phyloP scores from a whole-genome alignment of 2,329 filamentous ascomycete species.

The Mycosphaerella sp. region DNA sequence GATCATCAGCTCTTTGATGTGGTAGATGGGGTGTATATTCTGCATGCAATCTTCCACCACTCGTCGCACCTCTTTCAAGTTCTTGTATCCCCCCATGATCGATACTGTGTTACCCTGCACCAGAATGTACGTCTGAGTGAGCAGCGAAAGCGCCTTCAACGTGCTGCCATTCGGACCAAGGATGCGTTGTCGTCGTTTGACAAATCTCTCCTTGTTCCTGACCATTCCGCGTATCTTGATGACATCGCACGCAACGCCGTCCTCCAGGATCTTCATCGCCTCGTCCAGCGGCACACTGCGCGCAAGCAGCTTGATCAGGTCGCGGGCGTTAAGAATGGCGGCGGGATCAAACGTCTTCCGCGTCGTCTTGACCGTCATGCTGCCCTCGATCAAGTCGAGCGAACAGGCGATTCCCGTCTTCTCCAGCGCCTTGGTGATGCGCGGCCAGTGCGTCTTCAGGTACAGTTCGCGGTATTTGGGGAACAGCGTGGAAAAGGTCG shows the following conservation, averaged over 20 bases:
- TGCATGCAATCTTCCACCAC: constrained; percentile 94
- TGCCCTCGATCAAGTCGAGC: constrained; percentile 89
- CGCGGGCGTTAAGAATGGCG: constrained; percentile 84
- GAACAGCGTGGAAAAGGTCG: constrained; percentile 75
- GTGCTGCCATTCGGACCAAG: constrained; percentile 87
- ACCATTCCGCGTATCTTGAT: constrained; percentile 92
- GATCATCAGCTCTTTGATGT: constrained; percentile 95
- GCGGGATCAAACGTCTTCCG: constrained; percentile 87
- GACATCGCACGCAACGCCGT: constrained; percentile 85
- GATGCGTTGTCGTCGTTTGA: constrained; percentile 88
- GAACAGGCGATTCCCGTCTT: constrained; percentile 85
- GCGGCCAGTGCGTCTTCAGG: constrained; percentile 84
- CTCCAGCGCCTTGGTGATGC: constrained; percentile 79
- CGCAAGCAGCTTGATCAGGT: constrained; percentile 87
- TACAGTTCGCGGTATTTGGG: constrained; percentile 97
- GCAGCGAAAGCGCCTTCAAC: constrained; percentile 84
- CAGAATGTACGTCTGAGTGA: constrained; percentile 86
- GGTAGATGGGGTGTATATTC: constrained; percentile 84
- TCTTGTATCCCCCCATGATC: constrained; percentile 87
- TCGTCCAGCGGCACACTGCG: constrained; percentile 88
- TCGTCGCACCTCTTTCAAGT: constrained; percentile 82
- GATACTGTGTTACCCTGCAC: constrained; percentile 96
- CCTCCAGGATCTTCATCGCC: constrained; percentile 88
- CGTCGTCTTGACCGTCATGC: constrained; percentile 95
- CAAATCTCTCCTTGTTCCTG: constrained; percentile 88